Conservation (phyloP, 352 stramenopile genomes). For the Blastocystis sp. region DNA sequence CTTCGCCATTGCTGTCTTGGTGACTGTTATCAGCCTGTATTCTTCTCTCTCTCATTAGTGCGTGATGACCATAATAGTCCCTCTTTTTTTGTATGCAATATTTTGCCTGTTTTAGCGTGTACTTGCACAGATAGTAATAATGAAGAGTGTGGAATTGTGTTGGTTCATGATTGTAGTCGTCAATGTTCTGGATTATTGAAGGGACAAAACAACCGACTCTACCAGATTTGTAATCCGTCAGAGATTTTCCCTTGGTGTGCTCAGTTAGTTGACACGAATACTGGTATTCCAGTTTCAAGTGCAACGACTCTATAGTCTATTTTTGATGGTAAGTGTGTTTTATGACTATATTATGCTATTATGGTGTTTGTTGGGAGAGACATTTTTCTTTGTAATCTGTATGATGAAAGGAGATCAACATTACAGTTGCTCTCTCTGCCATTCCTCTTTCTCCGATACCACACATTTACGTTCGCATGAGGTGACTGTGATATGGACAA, state of each 20-base stretch:
- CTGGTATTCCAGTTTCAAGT: not conserved
- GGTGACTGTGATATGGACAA: not conserved
- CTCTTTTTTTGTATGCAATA: slow-evolving; percentile 46
- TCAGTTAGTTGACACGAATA: slow-evolving; percentile 28
- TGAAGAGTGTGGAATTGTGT: not conserved
- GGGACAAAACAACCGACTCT: not conserved
- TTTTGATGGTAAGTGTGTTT: not conserved
- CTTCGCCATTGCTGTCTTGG: slow-evolving; percentile 54
- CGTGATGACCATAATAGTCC: not conserved
- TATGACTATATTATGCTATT: not conserved
- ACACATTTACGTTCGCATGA: slow-evolving; percentile 18
- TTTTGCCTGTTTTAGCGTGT: slow-evolving; percentile 46
- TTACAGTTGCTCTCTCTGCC: not conserved
- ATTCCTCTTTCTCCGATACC: not conserved
- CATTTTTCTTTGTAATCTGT: not conserved
- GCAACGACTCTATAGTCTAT: not conserved
- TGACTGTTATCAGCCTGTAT: slow-evolving; percentile 46
- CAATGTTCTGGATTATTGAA: slow-evolving; percentile 35
- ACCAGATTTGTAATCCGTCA: slow-evolving; percentile 41
- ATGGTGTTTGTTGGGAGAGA: not conserved
- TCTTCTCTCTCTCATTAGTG: slow-evolving; percentile 58
- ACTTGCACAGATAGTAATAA: slow-evolving; percentile 29
- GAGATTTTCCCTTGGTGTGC: slow-evolving; percentile 27
- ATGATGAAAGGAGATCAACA: not conserved
- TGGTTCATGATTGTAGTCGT: not conserved